Conservation (phyloP, 2,329 filamentous ascomycete genomes). For the Tolypocladium cylindrosporum region DNA sequence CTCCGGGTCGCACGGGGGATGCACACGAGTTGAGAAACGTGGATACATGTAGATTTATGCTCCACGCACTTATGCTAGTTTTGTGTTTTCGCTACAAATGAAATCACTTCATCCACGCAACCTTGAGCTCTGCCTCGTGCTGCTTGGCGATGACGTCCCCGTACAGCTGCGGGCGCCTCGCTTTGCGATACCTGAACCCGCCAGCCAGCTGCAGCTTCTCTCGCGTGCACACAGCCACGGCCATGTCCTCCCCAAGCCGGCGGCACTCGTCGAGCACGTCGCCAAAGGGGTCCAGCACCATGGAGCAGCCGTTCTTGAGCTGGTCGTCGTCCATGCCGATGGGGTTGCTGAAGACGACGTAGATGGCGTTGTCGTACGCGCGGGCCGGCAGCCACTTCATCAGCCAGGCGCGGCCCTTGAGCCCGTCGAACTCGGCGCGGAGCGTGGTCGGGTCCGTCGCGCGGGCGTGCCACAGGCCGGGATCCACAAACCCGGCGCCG, state of each 20-base stretch:
- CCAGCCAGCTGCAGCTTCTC: slow-evolving; percentile 8
- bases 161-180: slow-evolving; percentile 7
- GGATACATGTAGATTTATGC: background rate
- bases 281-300: slow-evolving; percentile 9
- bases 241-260: slow-evolving; percentile 7
- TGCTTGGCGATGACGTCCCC: slow-evolving; percentile 3
- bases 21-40: slow-evolving; percentile 16
- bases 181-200: slow-evolving; percentile 7
- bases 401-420: slow-evolving; percentile 9
- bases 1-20: slow-evolving; percentile 26
- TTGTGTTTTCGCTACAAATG: background rate
- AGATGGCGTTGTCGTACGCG: slow-evolving; percentile 9
- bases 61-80: background rate
- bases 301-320: slow-evolving; percentile 11
- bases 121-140: slow-evolving; percentile 5
- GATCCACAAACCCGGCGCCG: slow-evolving; percentile 9
- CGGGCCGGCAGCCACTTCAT: slow-evolving; percentile 10
- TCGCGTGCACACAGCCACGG: slow-evolving; percentile 7
- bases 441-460: slow-evolving; percentile 7
- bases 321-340: slow-evolving; percentile 10
- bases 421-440: slow-evolving; percentile 9
- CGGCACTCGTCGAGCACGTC: slow-evolving; percentile 9
- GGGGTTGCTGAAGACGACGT: slow-evolving; percentile 10
- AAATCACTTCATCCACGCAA: slow-evolving; percentile 6
- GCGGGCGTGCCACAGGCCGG: slow-evolving; percentile 2